Base-by-base conservation (phyloP, 2,329 filamentous ascomycete species). In the Alternaria sp. region DNA sequence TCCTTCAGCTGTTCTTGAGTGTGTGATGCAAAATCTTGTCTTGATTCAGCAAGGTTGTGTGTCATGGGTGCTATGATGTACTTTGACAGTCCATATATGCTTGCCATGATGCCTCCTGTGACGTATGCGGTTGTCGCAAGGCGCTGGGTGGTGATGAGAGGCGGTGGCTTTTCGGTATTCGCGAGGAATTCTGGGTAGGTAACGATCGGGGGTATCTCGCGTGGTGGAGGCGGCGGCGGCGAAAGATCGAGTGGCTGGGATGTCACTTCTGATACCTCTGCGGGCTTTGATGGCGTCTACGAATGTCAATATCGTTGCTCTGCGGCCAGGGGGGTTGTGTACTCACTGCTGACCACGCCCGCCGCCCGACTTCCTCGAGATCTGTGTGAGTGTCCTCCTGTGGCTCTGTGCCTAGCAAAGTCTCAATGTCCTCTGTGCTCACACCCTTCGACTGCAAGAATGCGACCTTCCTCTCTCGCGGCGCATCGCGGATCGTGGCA, bases 381-480 rank as follows among this genome's bases (percentile, higher is more conserved):
- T 69, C 66, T 12, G 56, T 28, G 6, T 58, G 41, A 9, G 48
- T 51, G 24, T 67, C 54, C 28, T 70, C 63, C n/a, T 62, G 52
- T 32, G 24, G 42, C 16, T 64, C 42, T 24, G 52, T 61, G 5
- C 81, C 63, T 39, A 97, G 79, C 7, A 96, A 81, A 51, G 82
- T 81, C 66, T 91, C 82, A 62, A 96, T 92, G 62, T 94, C 88
- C 32, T 85, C 82, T 5, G 85, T 81, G 4, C 80, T 81, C 7
- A 97, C 81, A 4, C 92, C 92, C 76, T 97, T 97, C 51, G 87
- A 87, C 71, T 89, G 85, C 1, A 97, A 81, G 68, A 97, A 97
- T 7, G 86, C 85, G 20, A 86, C 82, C 81, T 96, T 96, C 78
- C 88, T 89, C 57, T 92, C 89, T 44, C 84, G 83, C 0, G 90